Base-by-base conservation (phyloP, 441 rosid species). In the Omphalea diandra region DNA sequence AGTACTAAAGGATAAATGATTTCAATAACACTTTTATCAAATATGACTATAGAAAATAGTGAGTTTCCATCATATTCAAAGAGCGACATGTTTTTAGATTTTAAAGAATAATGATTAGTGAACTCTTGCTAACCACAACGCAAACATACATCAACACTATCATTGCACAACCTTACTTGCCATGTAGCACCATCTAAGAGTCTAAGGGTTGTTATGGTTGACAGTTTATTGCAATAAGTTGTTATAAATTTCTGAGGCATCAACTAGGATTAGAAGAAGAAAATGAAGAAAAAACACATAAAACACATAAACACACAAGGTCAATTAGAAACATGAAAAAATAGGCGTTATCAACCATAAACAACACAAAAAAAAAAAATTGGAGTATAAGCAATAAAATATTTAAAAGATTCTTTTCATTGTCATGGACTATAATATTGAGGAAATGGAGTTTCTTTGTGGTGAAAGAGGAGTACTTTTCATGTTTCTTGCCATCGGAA, bases 81-180 rank as follows among this genome's bases (percentile, higher is more conserved):
- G 15, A 73, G 49, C 33, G 81, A 71, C 35, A 83, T 68, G 12
- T 73, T 61, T 3, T 82, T 78, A 63, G n/a, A 40, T 0, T 11
- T 14, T 27, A 83, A 61, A 41, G 79, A 77, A 71, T 76, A 73
- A 68, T 69, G 63, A 46, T 81, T 73, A 7, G 69, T 73, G 63
- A 85, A 83, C 63, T 75, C 77, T 52, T 69, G 49, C 87, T 84
- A 83, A 27, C 89, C 89, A 9, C 72, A 73, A 3, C 70, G 57
- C 6, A 85, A 61, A 87, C 85, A 81, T 70, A 80, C 70, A 62
- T 73, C 76, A 33, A 57, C 76, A 62, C 70, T 72, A 49, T n/a
- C 6, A 47, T 63, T 50, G 2, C 9, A 27, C 7, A 76, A 41
- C 18, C 58, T 62, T 44, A 76, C 67, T 70, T 63, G 17, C 83